Evolutionary conservation across 495 filamentous ascomycete species (phyloP).

Genomic region (Collariella sp.): DNA sequence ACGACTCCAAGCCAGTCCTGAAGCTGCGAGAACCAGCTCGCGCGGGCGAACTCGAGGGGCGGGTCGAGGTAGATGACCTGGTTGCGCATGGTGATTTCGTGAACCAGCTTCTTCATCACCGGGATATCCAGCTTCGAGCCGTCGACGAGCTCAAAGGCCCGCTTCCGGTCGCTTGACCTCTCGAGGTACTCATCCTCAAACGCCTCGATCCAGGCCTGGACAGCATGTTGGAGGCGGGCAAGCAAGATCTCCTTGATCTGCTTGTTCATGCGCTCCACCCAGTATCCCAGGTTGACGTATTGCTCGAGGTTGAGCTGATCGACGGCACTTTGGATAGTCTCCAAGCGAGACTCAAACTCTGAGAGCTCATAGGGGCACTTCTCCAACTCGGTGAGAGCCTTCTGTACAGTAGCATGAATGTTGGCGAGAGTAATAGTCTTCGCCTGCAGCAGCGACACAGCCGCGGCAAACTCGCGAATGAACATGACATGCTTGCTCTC

Average conservation of each 20-base stretch:
- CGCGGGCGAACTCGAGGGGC: constrained; percentile 81
- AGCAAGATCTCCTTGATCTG: constrained; percentile 72
- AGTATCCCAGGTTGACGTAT: constrained; percentile 81
- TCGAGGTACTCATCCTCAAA: constrained; percentile 58
- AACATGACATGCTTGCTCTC: constrained; percentile 95
- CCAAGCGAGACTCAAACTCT: constrained; percentile 70
- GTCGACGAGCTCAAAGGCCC: constrained; percentile 33
- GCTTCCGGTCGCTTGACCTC: constrained; percentile 38
- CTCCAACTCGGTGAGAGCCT: constrained; percentile 72
- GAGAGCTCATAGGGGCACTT: constrained; percentile 70
- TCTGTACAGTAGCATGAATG: constrained; percentile 77
- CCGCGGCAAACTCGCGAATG: constrained; percentile 80
- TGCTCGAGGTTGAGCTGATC: constrained; percentile 94
- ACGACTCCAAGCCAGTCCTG: constrained; percentile 88
- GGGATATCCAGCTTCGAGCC: constrained; percentile 40
- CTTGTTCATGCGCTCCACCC: constrained; percentile 79
- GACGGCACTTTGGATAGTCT: constrained; percentile 75
- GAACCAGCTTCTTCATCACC: constrained; percentile 59
- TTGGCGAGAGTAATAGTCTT: constrained; percentile 71
- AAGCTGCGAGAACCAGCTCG: constrained; percentile 87
- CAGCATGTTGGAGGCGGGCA: constrained; percentile 66
- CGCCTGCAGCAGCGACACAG: constrained; percentile 73
- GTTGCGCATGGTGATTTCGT: constrained; percentile 93
- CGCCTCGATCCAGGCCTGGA: constrained; percentile 72
- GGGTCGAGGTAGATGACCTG: constrained; percentile 94